phyloP scores from a whole-genome alignment of 345 rosid species.

The Rhodomyrtus tomentosa region DNA sequence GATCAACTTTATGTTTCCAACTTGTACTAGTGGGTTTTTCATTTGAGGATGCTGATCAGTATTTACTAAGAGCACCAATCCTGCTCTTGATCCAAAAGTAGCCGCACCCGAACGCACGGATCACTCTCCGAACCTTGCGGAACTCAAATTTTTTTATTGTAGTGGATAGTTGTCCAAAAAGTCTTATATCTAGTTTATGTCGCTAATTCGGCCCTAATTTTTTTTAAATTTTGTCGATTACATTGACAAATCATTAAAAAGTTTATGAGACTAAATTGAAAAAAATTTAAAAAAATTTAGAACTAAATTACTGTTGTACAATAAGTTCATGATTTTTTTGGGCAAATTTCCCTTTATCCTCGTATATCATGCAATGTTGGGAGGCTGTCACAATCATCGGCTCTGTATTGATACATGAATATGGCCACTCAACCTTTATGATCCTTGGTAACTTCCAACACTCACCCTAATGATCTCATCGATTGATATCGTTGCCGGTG shows the following conservation, averaged over 20 bases:
- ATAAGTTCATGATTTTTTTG: neutral
- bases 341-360: neutral
- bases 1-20: neutral
- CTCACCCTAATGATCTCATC: neutral
- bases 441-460: neutral
- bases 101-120: too few species aligned
- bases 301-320: fast-evolving
- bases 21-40: neutral
- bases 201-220: fast-evolving
- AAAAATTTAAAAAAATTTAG: neutral
- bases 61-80: neutral
- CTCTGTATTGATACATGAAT: neutral
- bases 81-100: neutral
- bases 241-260: neutral
- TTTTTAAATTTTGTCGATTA: fast-evolving
- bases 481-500: neutral
- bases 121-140: neutral
- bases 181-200: fast-evolving
- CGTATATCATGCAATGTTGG: neutral
- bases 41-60: neutral
- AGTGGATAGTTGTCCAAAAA: fast-evolving
- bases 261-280: too few species aligned
- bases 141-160: neutral
- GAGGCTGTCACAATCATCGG: neutral
- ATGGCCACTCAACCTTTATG: neutral